Percentiles rank a stretch among this genome's conserved stretches.
phyloP scores from a whole-genome alignment of 805 yeast genomes.

The Pichia rugopelliculosa region DNA sequence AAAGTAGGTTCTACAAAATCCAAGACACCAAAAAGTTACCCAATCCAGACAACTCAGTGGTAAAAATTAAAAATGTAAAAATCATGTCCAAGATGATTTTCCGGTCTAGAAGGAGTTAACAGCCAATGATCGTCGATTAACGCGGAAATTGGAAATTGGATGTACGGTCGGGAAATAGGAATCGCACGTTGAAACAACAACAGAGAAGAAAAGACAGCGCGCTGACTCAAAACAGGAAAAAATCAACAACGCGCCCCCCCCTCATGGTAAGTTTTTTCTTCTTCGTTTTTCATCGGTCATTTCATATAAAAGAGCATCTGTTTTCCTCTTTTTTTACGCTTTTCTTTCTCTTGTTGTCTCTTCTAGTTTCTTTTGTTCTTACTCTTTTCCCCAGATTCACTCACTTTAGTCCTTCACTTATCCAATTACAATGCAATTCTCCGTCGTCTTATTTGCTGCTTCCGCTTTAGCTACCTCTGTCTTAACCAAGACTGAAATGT shows the following conservation, averaged over 20 bases:
- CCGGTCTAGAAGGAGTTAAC: too few species aligned
- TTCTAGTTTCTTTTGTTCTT: conserved; percentile 3
- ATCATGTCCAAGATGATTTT: neutral
- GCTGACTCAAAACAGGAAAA: neutral
- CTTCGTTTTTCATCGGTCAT: neutral
- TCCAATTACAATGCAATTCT: conserved; percentile 38
- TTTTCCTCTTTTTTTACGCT: neutral
- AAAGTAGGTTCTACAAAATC: neutral
- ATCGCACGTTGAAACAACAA: too few species aligned
- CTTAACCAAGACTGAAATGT: conserved; percentile 22
- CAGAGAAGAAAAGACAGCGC: neutral
- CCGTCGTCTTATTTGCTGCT: conserved; percentile 27
- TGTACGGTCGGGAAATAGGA: too few species aligned
- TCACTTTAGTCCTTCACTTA: conserved; percentile 16
- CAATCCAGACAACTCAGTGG: neutral
- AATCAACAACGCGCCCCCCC: neutral
- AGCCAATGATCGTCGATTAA: too few species aligned
- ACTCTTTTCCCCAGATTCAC: neutral
- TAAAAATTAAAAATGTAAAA: neutral
- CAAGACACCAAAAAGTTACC: neutral
- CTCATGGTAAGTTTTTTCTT: neutral
- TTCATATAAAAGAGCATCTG: neutral
- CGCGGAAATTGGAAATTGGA: too few species aligned
- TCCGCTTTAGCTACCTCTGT: conserved; percentile 28
- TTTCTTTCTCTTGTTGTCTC: neutral